Base-by-base conservation (phyloP, 768 basidiomycete genomes). In the Naganishia onofrii region DNA sequence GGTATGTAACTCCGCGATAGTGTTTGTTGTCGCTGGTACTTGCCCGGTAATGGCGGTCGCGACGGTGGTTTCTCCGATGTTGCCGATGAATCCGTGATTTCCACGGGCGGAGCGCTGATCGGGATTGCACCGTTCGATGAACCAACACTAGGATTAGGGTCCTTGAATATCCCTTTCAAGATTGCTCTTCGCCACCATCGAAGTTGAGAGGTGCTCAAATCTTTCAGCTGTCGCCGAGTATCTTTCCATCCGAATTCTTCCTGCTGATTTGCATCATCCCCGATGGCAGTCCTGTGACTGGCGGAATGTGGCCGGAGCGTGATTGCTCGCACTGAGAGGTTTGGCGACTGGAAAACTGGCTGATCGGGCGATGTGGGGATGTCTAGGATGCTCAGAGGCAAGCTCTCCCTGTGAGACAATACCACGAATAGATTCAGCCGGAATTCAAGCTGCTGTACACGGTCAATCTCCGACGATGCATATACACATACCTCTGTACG, bases 401-500 rank as follows among this genome's bases (percentile, higher is more conserved):
- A 44, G 29, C 58, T 70, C 55, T 70, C 68, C 21, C 68, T 69
- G 46, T 17, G 9, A 42, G 7, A 15, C 42, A 7, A 5, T 29
- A 13, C 4, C 28, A 38, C 23, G 10, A 13, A 38, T 23, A 15
- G 17, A n/a, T 23, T 60, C 17, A 63, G 38, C 26, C 10, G 52
- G 9, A 4, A 51, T n/a, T 42, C 26, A 46, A 34, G 53, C 32
- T 31, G 36, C 2, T 28, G 23, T 34, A 2, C 38, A 46, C 12
- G 34, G 3, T 21, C 13, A 77, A 83, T 72, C 42, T 42, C 42
- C 9, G 15, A 8, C 2, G 15, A 42, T 42, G 15, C 13, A 8
- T 74, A 91, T 92, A 42, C 15, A 42, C 13, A 8, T 74, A 91
- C 92, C 92, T 84, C 72, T 82, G 87, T 0, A 86, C 84, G 74